These are phyloP conservation scores for Aspergillus fischeri DNA, from an alignment of 2,329 filamentous ascomycete genomes.

Conservation along the genomic window DNA sequence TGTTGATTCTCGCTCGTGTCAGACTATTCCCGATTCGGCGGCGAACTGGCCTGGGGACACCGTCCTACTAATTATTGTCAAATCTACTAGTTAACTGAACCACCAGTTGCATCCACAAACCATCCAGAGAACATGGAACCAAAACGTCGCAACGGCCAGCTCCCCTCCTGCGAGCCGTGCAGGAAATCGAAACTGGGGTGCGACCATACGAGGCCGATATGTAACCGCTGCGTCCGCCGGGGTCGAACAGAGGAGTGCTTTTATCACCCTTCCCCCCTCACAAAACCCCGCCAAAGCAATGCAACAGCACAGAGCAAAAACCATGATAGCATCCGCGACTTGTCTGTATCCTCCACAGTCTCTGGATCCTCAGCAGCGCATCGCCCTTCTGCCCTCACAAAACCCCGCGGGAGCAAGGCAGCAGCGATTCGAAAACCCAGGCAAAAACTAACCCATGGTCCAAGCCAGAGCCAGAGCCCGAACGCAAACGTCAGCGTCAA, in stretches of 20 bases:
- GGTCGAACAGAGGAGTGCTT: slow-evolving; percentile 6
- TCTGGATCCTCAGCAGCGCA: background rate
- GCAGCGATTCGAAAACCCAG: background rate
- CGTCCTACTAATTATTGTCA: too few species aligned
- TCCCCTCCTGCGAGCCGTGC: slow-evolving; percentile 10
- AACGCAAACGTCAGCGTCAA: background rate
- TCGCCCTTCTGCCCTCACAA: background rate
- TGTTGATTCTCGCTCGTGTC: too few species aligned
- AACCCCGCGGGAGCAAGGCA: background rate
- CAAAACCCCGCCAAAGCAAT: background rate
- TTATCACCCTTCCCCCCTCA: background rate
- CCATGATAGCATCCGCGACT: too few species aligned
- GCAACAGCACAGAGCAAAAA: background rate
- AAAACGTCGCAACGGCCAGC: too few species aligned
- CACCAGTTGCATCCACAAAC: too few species aligned
- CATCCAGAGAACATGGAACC: too few species aligned
- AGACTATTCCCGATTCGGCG: too few species aligned
- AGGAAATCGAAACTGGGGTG: slow-evolving; percentile 23
- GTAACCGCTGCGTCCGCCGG: slow-evolving; percentile 13
- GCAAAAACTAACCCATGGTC: background rate
- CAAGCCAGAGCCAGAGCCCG: background rate
- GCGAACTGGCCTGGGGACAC: too few species aligned
- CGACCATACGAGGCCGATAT: slow-evolving; percentile 17
- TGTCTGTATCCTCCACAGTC: too few species aligned
- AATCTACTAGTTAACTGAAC: too few species aligned